Conservation (phyloP, 202 grass and related monocot species). For the Eragrostis tef region DNA sequence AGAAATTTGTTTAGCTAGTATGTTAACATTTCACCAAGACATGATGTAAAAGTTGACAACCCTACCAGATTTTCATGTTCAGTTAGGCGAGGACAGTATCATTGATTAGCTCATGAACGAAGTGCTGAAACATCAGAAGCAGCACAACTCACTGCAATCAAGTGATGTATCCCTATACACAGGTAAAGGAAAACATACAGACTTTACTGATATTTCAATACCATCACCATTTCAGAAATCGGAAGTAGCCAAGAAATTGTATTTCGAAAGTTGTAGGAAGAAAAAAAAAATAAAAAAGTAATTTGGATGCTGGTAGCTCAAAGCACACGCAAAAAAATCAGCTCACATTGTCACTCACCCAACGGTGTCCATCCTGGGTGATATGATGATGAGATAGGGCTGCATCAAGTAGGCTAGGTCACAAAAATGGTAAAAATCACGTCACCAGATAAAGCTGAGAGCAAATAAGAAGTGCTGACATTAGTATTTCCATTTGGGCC, state of each 20-base stretch:
- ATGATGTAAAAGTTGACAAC: background rate
- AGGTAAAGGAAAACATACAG: background rate
- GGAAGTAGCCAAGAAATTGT: background rate
- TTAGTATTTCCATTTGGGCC: background rate
- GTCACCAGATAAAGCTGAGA: background rate
- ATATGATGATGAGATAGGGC: slow-evolving; percentile 86
- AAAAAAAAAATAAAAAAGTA: too few species aligned
- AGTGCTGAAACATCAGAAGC: background rate
- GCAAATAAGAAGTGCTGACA: background rate
- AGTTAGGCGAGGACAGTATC: too few species aligned
- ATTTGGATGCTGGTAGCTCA: too few species aligned
- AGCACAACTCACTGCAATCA: too few species aligned
- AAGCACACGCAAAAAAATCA: background rate
- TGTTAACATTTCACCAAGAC: background rate
- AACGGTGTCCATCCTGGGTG: slow-evolving; percentile 68
- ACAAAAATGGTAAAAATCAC: slow-evolving; percentile 4
- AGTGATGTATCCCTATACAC: too few species aligned
- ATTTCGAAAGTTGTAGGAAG: background rate
- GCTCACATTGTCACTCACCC: slow-evolving; percentile 54
- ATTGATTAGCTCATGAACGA: background rate
- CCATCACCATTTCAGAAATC: background rate
- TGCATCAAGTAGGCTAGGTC: slow-evolving; percentile 34
- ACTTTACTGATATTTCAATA: background rate
- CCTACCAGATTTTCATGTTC: background rate
- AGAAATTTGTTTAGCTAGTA: background rate